Evolutionary conservation across 345 rosid genomes (phyloP).

Genomic region (Rhizophora mangle): DNA sequence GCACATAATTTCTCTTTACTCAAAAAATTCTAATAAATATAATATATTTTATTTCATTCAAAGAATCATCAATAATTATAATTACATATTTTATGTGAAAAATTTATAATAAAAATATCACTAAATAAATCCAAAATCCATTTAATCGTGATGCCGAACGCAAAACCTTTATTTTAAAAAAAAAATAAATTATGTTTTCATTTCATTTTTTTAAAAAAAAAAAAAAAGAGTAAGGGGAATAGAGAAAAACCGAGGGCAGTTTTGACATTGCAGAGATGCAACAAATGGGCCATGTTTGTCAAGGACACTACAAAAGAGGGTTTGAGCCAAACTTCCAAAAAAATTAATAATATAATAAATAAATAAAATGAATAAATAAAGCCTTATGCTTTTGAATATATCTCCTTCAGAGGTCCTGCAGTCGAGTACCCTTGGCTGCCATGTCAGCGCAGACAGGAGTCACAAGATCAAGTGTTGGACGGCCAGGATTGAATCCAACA

Average conservation of each 20-base stretch:
- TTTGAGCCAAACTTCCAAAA: neutral
- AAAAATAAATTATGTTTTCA: neutral
- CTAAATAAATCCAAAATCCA: too few relatives aligned
- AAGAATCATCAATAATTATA: too few relatives aligned
- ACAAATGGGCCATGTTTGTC: too few relatives aligned
- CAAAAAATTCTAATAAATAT: too few relatives aligned
- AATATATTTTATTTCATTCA: too few relatives aligned
- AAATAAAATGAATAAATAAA: conserved; percentile 8
- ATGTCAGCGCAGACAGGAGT: conserved; percentile 19
- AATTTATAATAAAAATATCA: too few relatives aligned
- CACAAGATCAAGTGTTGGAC: conserved; percentile 15
- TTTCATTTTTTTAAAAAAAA: neutral
- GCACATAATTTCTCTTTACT: too few relatives aligned
- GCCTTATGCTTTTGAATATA: neutral
- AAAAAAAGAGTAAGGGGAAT: neutral
- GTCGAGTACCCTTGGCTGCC: conserved; percentile 26
- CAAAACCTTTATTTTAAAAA: too few relatives aligned
- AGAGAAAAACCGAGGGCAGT: neutral
- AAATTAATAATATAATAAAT: conserved; percentile 17
- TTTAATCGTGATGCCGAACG: too few relatives aligned
- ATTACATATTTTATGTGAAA: too few relatives aligned
- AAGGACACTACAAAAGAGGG: too few relatives aligned
- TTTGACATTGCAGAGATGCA: too few relatives aligned
- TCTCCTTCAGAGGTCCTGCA: conserved; percentile 8
- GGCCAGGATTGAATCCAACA: conserved; percentile 23